Evolutionary conservation across 768 basidiomycete genomes (phyloP).

Genomic region (Tricholoma flavovirens): DNA sequence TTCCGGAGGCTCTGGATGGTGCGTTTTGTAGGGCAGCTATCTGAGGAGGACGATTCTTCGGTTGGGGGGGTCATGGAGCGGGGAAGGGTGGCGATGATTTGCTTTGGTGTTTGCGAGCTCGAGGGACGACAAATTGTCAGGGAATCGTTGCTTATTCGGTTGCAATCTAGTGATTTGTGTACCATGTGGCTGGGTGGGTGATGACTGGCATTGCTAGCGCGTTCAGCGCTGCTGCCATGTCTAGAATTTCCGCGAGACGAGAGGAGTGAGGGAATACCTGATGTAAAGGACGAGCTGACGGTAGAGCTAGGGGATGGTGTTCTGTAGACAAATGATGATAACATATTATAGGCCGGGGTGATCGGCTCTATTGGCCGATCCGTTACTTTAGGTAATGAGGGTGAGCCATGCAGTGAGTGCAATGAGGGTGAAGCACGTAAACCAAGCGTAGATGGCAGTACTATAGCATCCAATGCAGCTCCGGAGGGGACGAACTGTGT

Average conservation of each 20-base stretch:
- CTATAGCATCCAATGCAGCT: conserved; percentile 45
- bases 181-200: conserved; percentile 7
- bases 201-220: conserved; percentile 5
- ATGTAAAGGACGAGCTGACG: conserved; percentile 29
- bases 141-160: conserved; percentile 6
- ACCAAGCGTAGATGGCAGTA: conserved; percentile 68
- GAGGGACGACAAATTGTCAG: conserved; percentile 14
- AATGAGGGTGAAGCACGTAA: conserved; percentile 37
- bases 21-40: conserved; percentile 50
- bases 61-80: conserved; percentile 50
- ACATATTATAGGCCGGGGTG: conserved; percentile 57
- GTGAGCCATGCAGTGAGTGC: conserved; percentile 11
- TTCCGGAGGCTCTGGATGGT: conserved; percentile 64
- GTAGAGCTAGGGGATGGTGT: conserved; percentile 24
- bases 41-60: conserved; percentile 58
- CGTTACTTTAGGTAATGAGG: conserved; percentile 28
- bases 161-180: conserved; percentile 10
- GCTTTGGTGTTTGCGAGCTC: conserved; percentile 27
- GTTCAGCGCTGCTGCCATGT: conserved; percentile 24
- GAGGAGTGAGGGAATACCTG: conserved; percentile 24
- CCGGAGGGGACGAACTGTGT: conserved; percentile 67
- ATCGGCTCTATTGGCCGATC: conserved; percentile 35
- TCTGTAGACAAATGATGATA: conserved; percentile 50
- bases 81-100: conserved; percentile 14
- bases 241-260: conserved; percentile 30